These are phyloP conservation scores for Sophora flavescens DNA, from an alignment of 306 rosid species.

Conservation along the genomic window DNA sequence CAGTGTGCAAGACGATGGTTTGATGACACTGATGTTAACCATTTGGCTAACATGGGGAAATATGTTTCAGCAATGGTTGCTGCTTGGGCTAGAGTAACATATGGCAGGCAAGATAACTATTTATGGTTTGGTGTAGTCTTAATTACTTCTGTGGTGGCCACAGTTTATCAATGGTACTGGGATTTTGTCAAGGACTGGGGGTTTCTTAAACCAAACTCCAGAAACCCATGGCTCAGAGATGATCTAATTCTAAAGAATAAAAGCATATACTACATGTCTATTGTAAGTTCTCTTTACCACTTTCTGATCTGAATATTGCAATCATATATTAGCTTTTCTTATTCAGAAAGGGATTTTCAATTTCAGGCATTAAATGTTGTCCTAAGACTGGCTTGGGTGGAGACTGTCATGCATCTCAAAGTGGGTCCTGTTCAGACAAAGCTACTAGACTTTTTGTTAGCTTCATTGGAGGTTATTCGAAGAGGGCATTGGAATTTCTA, in stretches of 20 bases:
- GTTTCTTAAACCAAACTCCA: slow-evolving; percentile 67
- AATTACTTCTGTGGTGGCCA: slow-evolving; percentile 74
- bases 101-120: slow-evolving; percentile 46
- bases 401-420: slow-evolving; percentile 54
- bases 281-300: slow-evolving; percentile 54
- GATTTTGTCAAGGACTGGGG: slow-evolving; percentile 98
- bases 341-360: neutral
- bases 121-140: slow-evolving; percentile 68
- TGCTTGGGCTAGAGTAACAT: slow-evolving; percentile 76
- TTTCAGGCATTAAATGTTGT: slow-evolving; percentile 78
- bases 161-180: slow-evolving; percentile 90
- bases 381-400: slow-evolving; percentile 88
- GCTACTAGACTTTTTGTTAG: slow-evolving; percentile 66
- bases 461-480: slow-evolving; percentile 88
- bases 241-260: slow-evolving; percentile 79
- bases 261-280: slow-evolving; percentile 76
- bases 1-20: slow-evolving; percentile 93
- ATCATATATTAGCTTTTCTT: neutral
- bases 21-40: slow-evolving; percentile 63
- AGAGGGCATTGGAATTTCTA: slow-evolving; percentile 99
- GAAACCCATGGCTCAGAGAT: slow-evolving; percentile 79
- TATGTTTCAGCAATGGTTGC: slow-evolving; percentile 96
- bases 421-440: slow-evolving; percentile 51
- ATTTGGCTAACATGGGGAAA: slow-evolving; percentile 95
- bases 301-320: neutral